Percentiles rank a stretch among this genome's conserved stretches.
phyloP scores from a whole-genome alignment of 1,139 yeast species.

The Suhomyces taliae region DNA sequence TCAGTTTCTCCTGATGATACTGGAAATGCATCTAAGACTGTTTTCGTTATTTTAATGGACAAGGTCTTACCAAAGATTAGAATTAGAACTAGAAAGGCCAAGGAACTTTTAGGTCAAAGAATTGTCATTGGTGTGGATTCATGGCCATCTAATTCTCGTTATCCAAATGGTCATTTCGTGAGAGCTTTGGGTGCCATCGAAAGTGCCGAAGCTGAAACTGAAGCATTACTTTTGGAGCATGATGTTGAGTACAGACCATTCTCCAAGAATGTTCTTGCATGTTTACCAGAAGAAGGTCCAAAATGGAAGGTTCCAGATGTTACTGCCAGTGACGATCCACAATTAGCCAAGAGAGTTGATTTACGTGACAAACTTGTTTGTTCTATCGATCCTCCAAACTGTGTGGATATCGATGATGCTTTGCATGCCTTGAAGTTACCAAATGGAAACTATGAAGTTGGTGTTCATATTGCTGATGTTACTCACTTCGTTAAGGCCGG shows the following conservation, averaged over 20 bases:
- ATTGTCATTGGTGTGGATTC: conserved; percentile 90
- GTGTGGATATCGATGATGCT: conserved; percentile 99
- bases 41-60: conserved; percentile 88
- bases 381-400: conserved; percentile 95
- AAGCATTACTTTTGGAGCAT: conserved; percentile 88
- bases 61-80: conserved; percentile 82
- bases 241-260: conserved; percentile 97
- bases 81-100: conserved; percentile 84
- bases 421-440: conserved; percentile 82
- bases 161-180: conserved; percentile 94
- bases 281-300: conserved; percentile 91
- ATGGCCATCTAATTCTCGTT: conserved; percentile 83
- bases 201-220: conserved; percentile 93
- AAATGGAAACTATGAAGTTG: conserved; percentile 94
- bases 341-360: conserved; percentile 70
- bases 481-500: conserved; percentile 94
- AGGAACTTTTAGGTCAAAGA: conserved; percentile 78
- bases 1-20: conserved; percentile 60
- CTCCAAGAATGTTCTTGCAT: conserved; percentile 85
- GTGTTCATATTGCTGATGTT: conserved; percentile 99
- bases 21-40: conserved; percentile 67
- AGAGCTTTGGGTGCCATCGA: conserved; percentile 88
- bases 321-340: conserved; percentile 57
- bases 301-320: conserved; percentile 85
- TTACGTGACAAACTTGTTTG: conserved; percentile 87